Conservation (phyloP, 192 early-diverging fungal species). For the Mortierella antarctica region DNA sequence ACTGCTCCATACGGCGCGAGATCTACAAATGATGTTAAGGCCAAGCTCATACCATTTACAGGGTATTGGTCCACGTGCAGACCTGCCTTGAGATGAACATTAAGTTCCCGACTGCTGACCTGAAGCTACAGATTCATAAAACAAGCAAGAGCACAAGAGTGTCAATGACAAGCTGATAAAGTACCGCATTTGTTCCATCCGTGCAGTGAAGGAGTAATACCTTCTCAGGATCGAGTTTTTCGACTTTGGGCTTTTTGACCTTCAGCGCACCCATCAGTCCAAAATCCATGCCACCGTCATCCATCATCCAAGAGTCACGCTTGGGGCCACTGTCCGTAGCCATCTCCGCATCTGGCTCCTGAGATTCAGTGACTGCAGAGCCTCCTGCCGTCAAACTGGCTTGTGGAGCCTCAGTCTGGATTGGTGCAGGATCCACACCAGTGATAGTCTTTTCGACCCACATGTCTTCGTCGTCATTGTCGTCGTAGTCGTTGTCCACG, state of each 20-base stretch:
- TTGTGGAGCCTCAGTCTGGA: not conserved
- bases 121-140: slow-evolving; percentile 31
- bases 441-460: slow-evolving; percentile 45
- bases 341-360: not conserved
- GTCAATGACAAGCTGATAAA: not conserved
- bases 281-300: slow-evolving; percentile 55
- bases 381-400: not conserved
- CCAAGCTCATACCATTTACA: slow-evolving; percentile 6
- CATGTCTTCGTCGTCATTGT: slow-evolving; percentile 38
- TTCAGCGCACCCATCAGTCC: slow-evolving; percentile 50
- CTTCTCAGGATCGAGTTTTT: slow-evolving; percentile 55
- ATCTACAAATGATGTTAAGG: not conserved
- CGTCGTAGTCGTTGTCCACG: slow-evolving; percentile 7
- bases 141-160: not conserved
- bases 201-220: slow-evolving; percentile 3
- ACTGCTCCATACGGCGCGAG: not conserved
- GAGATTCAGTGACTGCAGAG: not conserved
- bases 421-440: slow-evolving; percentile 1
- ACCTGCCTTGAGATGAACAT: slow-evolving; percentile 54
- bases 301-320: slow-evolving; percentile 51
- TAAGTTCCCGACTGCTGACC: slow-evolving; percentile 58
- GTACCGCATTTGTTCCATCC: not conserved
- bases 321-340: slow-evolving; percentile 1
- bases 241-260: slow-evolving; percentile 54
- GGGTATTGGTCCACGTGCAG: slow-evolving; percentile 55